These are phyloP conservation scores for Bacidia rubella DNA, from an alignment of 495 filamentous ascomycete genomes.

Conservation along the genomic window DNA sequence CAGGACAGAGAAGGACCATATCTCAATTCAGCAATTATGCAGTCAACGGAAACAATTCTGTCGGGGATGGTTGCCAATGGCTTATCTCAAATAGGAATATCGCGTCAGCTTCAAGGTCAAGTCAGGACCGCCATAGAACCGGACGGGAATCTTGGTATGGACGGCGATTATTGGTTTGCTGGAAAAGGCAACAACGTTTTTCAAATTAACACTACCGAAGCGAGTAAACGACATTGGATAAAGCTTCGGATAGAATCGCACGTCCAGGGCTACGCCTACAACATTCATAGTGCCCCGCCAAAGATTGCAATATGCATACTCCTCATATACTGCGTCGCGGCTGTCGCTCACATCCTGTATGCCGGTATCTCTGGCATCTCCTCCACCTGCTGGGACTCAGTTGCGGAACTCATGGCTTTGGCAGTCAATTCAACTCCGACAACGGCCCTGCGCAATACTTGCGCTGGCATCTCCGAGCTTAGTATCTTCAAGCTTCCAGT, in stretches of 20 bases:
- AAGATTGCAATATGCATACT: slow-evolving; percentile 12
- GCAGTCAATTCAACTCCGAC: slow-evolving; percentile 15
- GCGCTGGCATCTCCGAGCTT: slow-evolving; percentile 13
- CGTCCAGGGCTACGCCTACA: slow-evolving; percentile 15
- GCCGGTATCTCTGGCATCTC: slow-evolving; percentile 10
- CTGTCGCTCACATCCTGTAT: slow-evolving; percentile 9
- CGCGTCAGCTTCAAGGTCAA: too few species aligned
- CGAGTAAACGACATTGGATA: too few species aligned
- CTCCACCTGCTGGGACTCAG: slow-evolving; percentile 17
- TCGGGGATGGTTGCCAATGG: too few species aligned
- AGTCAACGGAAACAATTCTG: too few species aligned
- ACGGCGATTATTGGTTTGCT: too few species aligned
- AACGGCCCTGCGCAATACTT: slow-evolving; percentile 12
- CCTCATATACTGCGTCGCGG: slow-evolving; percentile 7
- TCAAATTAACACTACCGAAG: too few species aligned
- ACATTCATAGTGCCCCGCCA: slow-evolving; percentile 5
- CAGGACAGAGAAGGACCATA: too few species aligned
- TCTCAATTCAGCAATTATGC: too few species aligned
- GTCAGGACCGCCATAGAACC: too few species aligned
- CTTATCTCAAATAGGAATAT: too few species aligned
- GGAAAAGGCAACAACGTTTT: too few species aligned
- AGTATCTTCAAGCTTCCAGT: slow-evolving; percentile 14
- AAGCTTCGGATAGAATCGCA: slow-evolving; percentile 10
- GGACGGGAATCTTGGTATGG: too few species aligned
- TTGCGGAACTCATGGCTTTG: slow-evolving; percentile 14